Evolutionary conservation across 257 asterid genomes (phyloP).

Genomic region (Buddleja alternifolia): DNA sequence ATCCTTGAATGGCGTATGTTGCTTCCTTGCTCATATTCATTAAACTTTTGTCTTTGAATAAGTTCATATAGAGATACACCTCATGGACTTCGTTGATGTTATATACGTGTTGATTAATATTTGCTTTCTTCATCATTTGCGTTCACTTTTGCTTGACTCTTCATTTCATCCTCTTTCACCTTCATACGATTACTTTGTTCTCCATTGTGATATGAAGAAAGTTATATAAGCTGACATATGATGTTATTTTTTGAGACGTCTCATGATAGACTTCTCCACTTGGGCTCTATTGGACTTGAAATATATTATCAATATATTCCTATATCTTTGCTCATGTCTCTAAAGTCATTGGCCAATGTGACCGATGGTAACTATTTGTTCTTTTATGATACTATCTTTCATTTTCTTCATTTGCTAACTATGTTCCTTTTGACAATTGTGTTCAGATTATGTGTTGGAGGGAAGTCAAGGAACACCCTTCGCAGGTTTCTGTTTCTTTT

Average conservation of each 20-base stretch:
- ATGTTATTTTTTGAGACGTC: background rate
- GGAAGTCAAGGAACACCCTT: constrained; percentile 99
- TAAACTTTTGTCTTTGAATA: background rate
- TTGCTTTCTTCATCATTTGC: background rate
- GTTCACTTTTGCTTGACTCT: background rate
- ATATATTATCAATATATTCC: background rate
- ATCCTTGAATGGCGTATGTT: constrained; percentile 99
- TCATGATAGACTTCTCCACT: constrained; percentile 6
- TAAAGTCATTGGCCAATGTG: background rate
- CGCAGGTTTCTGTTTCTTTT: constrained; percentile 71
- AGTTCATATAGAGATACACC: constrained; percentile 6
- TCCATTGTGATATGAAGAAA: constrained; percentile 1
- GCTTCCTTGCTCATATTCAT: constrained; percentile 16
- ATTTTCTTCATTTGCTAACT: constrained; percentile 37
- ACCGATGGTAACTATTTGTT: constrained; percentile 12
- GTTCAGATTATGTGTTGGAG: constrained; percentile 96
- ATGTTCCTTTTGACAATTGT: constrained; percentile 28
- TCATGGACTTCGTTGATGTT: constrained; percentile 6
- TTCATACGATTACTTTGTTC: background rate
- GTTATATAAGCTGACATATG: constrained; percentile 14
- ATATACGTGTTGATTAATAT: constrained; percentile 3
- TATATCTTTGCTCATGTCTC: background rate
- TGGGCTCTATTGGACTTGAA: background rate
- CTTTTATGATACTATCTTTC: constrained; percentile 4
- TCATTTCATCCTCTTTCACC: constrained; percentile 9